These are phyloP conservation scores for Camellia lanceoleosa DNA, from an alignment of 148 eudicot species.

Conservation along the genomic window DNA sequence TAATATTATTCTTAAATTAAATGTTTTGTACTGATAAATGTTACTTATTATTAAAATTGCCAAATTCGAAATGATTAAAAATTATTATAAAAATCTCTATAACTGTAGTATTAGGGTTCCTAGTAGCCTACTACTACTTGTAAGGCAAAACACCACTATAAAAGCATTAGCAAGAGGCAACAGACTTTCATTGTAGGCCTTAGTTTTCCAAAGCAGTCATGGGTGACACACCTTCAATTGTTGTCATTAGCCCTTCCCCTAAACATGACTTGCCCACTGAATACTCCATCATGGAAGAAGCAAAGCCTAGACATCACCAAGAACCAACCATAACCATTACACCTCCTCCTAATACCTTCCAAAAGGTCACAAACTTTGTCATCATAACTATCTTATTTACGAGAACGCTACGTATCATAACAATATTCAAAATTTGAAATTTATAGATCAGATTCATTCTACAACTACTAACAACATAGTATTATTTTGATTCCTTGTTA, in stretches of 20 bases:
- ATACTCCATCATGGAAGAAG: slow-evolving; percentile 14
- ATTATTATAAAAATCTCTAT: too few species aligned
- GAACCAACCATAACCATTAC: background rate
- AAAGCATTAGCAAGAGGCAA: background rate
- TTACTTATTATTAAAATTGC: too few species aligned
- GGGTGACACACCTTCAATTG: slow-evolving; percentile 18
- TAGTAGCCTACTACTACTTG: background rate
- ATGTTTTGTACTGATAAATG: too few species aligned
- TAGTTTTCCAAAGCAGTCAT: slow-evolving; percentile 8
- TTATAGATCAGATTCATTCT: too few species aligned
- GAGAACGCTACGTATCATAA: too few species aligned
- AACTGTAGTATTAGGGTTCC: too few species aligned
- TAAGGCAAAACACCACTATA: background rate
- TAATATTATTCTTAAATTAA: too few species aligned
- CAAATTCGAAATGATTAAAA: too few species aligned
- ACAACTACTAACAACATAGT: background rate
- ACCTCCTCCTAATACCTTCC: slow-evolving; percentile 24
- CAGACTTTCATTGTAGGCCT: background rate
- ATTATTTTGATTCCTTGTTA: background rate
- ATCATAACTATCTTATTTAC: too few species aligned
- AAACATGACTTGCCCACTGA: slow-evolving; percentile 6
- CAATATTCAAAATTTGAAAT: too few species aligned
- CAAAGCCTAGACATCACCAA: background rate
- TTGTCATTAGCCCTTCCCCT: background rate
- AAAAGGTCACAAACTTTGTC: slow-evolving; percentile 14